Conservation (phyloP, 2,329 filamentous ascomycete genomes). For the Venturia effusa region DNA sequence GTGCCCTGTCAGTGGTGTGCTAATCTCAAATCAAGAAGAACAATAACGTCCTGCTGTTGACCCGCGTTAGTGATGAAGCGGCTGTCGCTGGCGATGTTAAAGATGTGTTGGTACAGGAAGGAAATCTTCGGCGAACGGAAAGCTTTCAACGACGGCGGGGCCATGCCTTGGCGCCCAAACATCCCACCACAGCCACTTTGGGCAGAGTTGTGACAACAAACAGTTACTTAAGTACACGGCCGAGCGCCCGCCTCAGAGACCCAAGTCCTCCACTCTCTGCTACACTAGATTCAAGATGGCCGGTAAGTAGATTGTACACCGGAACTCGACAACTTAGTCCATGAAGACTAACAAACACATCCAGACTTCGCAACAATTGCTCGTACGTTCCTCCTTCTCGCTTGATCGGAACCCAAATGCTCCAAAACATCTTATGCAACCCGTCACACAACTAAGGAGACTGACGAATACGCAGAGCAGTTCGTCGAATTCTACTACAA, state of each 20-base stretch:
- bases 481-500: slow-evolving; percentile 89
- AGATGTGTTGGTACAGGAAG: not conserved
- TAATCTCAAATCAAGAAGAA: not conserved
- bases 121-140: not conserved
- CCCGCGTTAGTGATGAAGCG: not conserved
- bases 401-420: not conserved
- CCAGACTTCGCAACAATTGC: slow-evolving; percentile 6
- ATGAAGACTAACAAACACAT: not conserved
- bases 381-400: not conserved
- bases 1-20: not conserved
- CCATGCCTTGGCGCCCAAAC: not conserved
- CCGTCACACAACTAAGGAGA: not conserved
- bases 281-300: not conserved
- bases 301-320: too few relatives aligned
- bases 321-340: not conserved
- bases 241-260: not conserved
- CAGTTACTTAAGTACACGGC: not conserved
- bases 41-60: not conserved
- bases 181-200: not conserved
- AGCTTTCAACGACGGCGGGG: too few relatives aligned
- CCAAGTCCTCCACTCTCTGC: not conserved
- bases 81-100: not conserved
- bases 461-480: slow-evolving; percentile 47
- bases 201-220: not conserved
- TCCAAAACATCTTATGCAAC: not conserved